Conservation (phyloP, 106 monocot genomes). For the Dactylorhiza incarnata region DNA sequence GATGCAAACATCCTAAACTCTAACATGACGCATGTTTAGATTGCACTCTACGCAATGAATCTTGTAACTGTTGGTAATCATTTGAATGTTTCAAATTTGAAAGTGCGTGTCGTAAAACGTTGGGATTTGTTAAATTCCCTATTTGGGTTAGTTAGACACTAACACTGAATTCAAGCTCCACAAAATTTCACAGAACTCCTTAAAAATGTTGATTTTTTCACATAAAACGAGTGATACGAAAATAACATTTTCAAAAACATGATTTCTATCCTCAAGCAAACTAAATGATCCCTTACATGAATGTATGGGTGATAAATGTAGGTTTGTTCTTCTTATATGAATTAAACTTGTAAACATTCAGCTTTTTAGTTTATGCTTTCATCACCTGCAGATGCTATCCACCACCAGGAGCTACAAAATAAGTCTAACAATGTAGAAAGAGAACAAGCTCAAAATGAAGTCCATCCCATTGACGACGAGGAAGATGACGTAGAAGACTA, state of each 20-base stretch:
- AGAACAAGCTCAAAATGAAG: constrained; percentile 23
- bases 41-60: neutral
- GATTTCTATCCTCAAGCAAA: no score
- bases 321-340: neutral
- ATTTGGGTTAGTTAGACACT: no score
- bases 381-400: constrained; percentile 21
- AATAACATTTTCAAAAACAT: no score
- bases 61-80: neutral
- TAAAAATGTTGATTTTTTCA: no score
- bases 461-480: constrained; percentile 5
- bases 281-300: neutral
- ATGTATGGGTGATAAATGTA: neutral
- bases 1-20: no score
- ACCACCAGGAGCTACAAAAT: constrained; percentile 3
- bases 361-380: neutral
- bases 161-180: no score
- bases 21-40: neutral
- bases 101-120: no score
- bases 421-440: constrained; percentile 17
- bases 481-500: constrained; percentile 11
- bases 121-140: no score
- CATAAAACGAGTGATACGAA: no score
- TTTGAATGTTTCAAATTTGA: no score
- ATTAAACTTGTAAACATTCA: neutral
- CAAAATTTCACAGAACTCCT: no score